These are phyloP conservation scores for Umbelopsis sp. DNA, from an alignment of 371 early-diverging fungal genomes.

Conservation along the genomic window DNA sequence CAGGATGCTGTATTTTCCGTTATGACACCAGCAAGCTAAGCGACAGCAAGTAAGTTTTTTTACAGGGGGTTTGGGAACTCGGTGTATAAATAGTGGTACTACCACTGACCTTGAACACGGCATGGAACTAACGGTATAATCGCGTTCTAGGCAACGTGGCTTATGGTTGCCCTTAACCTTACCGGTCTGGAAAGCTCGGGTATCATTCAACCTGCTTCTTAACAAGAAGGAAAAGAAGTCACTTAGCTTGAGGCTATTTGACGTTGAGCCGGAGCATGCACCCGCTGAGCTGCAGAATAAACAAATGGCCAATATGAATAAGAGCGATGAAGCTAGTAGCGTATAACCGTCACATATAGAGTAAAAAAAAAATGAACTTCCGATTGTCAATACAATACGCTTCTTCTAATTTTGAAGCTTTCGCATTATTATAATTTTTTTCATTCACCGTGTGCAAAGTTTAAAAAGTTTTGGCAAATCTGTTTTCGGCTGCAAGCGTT, in stretches of 20 bases:
- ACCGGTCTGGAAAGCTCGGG: slow-evolving; percentile 78
- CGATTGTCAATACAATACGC: slow-evolving; percentile 1
- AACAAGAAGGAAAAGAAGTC: slow-evolving; percentile 72
- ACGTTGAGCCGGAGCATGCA: slow-evolving; percentile 39
- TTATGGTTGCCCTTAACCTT: slow-evolving; percentile 49
- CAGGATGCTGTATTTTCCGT: slow-evolving; percentile 67
- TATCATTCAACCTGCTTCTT: slow-evolving; percentile 71
- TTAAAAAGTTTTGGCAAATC: slow-evolving; percentile 8
- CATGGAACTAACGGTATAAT: not conserved
- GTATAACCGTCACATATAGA: not conserved
- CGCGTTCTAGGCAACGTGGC: slow-evolving; percentile 29
- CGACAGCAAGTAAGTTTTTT: slow-evolving; percentile 21
- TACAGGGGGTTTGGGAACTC: not conserved
- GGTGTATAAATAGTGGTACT: not conserved
- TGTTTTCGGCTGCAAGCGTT: not conserved
- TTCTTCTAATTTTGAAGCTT: not conserved
- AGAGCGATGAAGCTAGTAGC: slow-evolving; percentile 7
- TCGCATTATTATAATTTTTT: too few species aligned
- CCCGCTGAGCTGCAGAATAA: slow-evolving; percentile 45
- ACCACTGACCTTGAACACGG: not conserved
- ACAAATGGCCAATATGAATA: slow-evolving; percentile 26
- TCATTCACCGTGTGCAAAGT: too few species aligned
- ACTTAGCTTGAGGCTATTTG: slow-evolving; percentile 48
- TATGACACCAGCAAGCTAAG: slow-evolving; percentile 50
- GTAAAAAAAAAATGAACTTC: not conserved